These are phyloP conservation scores for Phytophthora quininea DNA, from an alignment of 352 stramenopile species.

Conservation along the genomic window DNA sequence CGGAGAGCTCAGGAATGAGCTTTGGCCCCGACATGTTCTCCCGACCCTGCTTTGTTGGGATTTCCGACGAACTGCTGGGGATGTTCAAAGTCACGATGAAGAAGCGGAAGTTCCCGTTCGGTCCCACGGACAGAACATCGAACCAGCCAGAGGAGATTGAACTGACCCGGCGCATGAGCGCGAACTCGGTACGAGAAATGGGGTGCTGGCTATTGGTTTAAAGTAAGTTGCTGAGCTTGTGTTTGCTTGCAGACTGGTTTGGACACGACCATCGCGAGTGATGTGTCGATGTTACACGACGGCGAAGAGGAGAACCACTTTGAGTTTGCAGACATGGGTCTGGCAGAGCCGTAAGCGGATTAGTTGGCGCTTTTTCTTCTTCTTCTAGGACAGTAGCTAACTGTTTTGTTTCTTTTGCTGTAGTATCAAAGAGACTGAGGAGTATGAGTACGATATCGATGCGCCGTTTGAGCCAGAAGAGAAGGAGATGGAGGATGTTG, in stretches of 20 bases:
- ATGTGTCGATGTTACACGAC: conserved; percentile 42
- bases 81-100: conserved; percentile 90
- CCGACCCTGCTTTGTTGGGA: conserved; percentile 56
- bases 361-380: neutral
- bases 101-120: conserved; percentile 84
- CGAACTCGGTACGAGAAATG: conserved; percentile 44
- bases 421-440: conserved; percentile 38
- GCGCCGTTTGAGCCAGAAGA: conserved; percentile 54
- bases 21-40: conserved; percentile 46
- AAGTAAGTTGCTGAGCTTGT: too few species aligned
- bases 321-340: conserved; percentile 42
- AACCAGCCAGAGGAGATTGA: conserved; percentile 58
- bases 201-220: too few species aligned
- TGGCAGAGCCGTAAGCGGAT: conserved; percentile 25
- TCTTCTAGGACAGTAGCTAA: conserved; percentile 1
- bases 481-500: conserved; percentile 68
- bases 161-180: conserved; percentile 71
- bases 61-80: conserved; percentile 62
- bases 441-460: conserved; percentile 63
- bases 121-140: conserved; percentile 31
- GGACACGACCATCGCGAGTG: conserved; percentile 26
- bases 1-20: conserved; percentile 24
- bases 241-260: conserved; percentile 29
- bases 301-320: conserved; percentile 53
- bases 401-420: neutral